phyloP scores from a whole-genome alignment of 768 basidiomycete genomes.

The Coprinopsis strossmayeri region DNA sequence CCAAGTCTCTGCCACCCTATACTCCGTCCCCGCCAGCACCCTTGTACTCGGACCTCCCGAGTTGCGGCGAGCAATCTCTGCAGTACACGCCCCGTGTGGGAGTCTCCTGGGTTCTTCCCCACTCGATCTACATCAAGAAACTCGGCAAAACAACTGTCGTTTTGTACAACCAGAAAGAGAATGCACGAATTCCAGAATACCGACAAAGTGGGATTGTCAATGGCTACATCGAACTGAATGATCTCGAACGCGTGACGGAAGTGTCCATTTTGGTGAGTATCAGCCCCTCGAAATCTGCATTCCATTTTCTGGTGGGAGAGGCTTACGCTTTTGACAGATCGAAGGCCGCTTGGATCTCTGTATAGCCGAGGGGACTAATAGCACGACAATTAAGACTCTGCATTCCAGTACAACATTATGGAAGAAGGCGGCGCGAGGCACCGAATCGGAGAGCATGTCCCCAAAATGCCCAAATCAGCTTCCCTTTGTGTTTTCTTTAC shows the following conservation, averaged over 20 bases:
- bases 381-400: slow-evolving; percentile 26
- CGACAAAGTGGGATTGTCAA: slow-evolving; percentile 32
- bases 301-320: slow-evolving; percentile 6
- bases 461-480: slow-evolving; percentile 1
- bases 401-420: slow-evolving; percentile 8
- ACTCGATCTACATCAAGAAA: slow-evolving; percentile 34
- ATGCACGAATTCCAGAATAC: slow-evolving; percentile 33
- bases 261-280: slow-evolving; percentile 39
- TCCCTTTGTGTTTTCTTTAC: slow-evolving; percentile 7
- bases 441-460: not conserved
- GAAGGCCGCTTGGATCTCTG: slow-evolving; percentile 34
- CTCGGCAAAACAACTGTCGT: slow-evolving; percentile 34
- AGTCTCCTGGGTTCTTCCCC: slow-evolving; percentile 19
- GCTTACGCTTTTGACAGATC: slow-evolving; percentile 32
- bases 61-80: slow-evolving; percentile 45
- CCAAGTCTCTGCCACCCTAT: slow-evolving; percentile 40
- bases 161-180: slow-evolving; percentile 41
- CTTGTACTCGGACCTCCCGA: slow-evolving; percentile 48
- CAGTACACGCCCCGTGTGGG: slow-evolving; percentile 36
- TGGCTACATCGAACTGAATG: slow-evolving; percentile 38
- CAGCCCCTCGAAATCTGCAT: not conserved
- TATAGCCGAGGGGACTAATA: slow-evolving; percentile 25
- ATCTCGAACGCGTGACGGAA: slow-evolving; percentile 26
- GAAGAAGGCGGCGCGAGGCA: slow-evolving; percentile 1
- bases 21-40: slow-evolving; percentile 49